Evolutionary conservation across 2,329 filamentous ascomycete genomes (phyloP).

Genomic region (Chaetomiaceae sp.): DNA sequence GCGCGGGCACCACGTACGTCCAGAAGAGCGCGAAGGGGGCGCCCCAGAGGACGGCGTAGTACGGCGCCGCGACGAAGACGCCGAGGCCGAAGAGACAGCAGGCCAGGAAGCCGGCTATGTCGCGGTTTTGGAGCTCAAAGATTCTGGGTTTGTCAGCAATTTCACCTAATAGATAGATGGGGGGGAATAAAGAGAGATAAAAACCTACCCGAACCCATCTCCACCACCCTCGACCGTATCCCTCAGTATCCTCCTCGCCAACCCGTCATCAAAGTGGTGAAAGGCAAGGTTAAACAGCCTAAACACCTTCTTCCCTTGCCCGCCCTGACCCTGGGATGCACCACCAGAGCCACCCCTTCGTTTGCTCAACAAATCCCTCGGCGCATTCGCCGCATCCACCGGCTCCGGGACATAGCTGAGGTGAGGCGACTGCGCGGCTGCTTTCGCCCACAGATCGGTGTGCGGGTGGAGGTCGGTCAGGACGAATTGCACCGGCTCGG

Average conservation of each 20-base stretch:
- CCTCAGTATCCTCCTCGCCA: slow-evolving; percentile 56
- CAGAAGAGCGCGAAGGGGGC: slow-evolving; percentile 57
- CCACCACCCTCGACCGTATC: slow-evolving; percentile 58
- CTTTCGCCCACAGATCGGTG: slow-evolving; percentile 53
- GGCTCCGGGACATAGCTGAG: slow-evolving; percentile 56
- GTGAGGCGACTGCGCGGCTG: slow-evolving; percentile 48
- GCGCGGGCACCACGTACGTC: slow-evolving; percentile 60
- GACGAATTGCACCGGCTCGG: slow-evolving; percentile 48
- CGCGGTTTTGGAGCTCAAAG: slow-evolving; percentile 69
- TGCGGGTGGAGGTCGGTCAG: slow-evolving; percentile 65
- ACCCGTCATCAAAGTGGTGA: slow-evolving; percentile 67
- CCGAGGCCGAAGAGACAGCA: slow-evolving; percentile 50
- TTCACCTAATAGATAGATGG: background rate
- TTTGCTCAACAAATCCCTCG: slow-evolving; percentile 42
- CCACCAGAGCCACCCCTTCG: slow-evolving; percentile 9
- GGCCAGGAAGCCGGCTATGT: slow-evolving; percentile 49
- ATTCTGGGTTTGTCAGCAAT: slow-evolving; percentile 40
- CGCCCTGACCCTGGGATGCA: too few relatives aligned
- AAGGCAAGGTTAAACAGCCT: slow-evolving; percentile 71
- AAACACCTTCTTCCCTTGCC: slow-evolving; percentile 51
- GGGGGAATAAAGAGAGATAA: background rate
- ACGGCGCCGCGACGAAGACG: slow-evolving; percentile 48
- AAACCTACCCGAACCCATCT: slow-evolving; percentile 55
- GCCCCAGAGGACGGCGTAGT: slow-evolving; percentile 49
- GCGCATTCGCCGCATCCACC: slow-evolving; percentile 62